phyloP scores from a whole-genome alignment of 805 yeast species.

The Candida tallmaniae region DNA sequence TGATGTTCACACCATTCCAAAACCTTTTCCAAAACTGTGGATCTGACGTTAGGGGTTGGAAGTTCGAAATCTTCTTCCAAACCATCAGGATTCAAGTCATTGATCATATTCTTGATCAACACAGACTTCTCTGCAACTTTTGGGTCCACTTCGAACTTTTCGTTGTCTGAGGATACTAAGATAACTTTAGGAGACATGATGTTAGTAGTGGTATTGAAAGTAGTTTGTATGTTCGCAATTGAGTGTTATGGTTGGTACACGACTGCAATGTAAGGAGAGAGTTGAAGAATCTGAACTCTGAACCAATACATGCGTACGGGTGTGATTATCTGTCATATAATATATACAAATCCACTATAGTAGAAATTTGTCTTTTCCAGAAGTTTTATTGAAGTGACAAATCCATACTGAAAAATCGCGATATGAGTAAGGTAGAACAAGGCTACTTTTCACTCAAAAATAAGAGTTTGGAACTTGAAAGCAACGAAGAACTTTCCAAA shows the following conservation, averaged over 20 bases:
- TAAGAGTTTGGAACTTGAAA: constrained; percentile 13
- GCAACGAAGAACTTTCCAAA: constrained; percentile 28
- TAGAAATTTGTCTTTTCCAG: too few species aligned
- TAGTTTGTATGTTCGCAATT: too few species aligned
- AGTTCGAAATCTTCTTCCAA: constrained; percentile 70
- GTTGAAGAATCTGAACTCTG: too few species aligned
- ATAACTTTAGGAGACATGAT: constrained; percentile 37
- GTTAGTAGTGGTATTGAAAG: too few species aligned
- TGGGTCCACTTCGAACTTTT: constrained; percentile 66
- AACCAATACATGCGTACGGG: too few species aligned
- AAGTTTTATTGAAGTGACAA: too few species aligned
- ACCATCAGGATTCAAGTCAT: constrained; percentile 57
- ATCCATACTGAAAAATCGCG: too few species aligned
- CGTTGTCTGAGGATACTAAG: constrained; percentile 75
- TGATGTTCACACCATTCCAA: constrained; percentile 95
- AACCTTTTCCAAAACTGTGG: constrained; percentile 81
- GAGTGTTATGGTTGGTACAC: too few species aligned
- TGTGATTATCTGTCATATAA: too few species aligned
- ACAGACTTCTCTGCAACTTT: constrained; percentile 83
- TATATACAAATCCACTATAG: too few species aligned
- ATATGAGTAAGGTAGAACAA: too few species aligned
- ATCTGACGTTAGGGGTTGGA: constrained; percentile 88
- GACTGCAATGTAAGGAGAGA: too few species aligned
- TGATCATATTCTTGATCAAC: constrained; percentile 78
- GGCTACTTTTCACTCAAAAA: constrained; percentile 4